Evolutionary conservation across 176 grass and related monocot genomes (phyloP).

Genomic region (Musa acuminata): DNA sequence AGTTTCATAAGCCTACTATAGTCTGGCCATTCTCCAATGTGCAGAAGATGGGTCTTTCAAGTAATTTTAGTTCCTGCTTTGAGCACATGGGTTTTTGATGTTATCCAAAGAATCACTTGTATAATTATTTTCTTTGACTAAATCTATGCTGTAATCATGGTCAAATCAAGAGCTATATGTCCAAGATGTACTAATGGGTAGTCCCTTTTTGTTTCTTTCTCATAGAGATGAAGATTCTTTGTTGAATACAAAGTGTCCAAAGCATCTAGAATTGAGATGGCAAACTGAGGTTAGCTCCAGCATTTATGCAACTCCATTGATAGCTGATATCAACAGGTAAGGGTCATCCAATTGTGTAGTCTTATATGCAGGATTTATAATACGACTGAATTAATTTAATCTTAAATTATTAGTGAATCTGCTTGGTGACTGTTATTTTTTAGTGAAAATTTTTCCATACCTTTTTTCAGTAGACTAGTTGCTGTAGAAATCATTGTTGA

Average conservation of each 20-base stretch:
- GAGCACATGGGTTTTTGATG: not conserved
- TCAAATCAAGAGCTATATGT: not conserved
- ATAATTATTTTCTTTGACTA: not conserved
- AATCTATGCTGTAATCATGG: not conserved
- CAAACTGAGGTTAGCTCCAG: slow-evolving; percentile 98
- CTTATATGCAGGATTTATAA: no score
- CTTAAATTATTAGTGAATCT: no score
- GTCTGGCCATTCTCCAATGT: not conserved
- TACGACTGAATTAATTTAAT: no score
- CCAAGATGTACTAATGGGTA: not conserved
- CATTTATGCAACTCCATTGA: slow-evolving; percentile 80
- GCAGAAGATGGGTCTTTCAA: not conserved
- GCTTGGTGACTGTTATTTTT: no score
- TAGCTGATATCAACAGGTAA: slow-evolving; percentile 98
- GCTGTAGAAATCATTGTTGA: no score
- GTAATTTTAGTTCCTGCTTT: not conserved
- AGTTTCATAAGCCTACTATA: not conserved
- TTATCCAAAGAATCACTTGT: not conserved
- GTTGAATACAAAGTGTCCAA: slow-evolving; percentile 64
- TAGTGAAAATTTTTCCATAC: no score
- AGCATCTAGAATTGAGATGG: slow-evolving; percentile 88
- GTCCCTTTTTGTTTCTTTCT: slow-evolving; percentile 7
- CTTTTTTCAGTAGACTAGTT: no score
- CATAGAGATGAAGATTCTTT: slow-evolving; percentile 87
- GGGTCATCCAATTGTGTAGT: not conserved